Base-by-base conservation (phyloP, 1,139 yeast species). In the Geotrichum europaeum region DNA sequence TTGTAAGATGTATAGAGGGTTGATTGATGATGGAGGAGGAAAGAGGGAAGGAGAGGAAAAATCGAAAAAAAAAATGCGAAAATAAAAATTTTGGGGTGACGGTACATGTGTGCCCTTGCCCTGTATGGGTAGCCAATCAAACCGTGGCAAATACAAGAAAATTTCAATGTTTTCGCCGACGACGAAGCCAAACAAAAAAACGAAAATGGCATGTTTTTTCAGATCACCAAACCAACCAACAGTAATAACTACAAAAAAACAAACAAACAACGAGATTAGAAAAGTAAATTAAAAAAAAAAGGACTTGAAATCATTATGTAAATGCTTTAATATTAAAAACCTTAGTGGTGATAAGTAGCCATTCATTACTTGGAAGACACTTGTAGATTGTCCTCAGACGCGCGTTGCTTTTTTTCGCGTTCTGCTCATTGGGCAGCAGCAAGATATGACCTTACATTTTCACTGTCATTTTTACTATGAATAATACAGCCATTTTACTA, bases 91-190 rank as follows among this genome's bases (percentile, higher is more conserved):
- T 50, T 43, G 28, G 32, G 54, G 22, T 55, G 34, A 20, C 36
- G 13, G 50, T n/a, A 45, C 20, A 7, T 15, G 20, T n/a, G 47
- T n/a, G 47, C 47, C 47, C 47, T 40, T 40, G 47, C 47, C 47
- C 47, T 40, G 47, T 40, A 40, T 40, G 47, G 22, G 55, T 47
- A 56, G 61, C 67, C 67, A 65, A 65, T 65, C 65, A 65, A 30
- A 54, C 52, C 53, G 32, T 47, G 53, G 50, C 56, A 51, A 55
- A 54, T 30, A 57, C 49, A n/a, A 28, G 32, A 32, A 25, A 28
- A 22, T 20, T n/a, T n/a, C n/a, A 49, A 13, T 4, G 18, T 3
- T 9, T 22, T 25, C 4, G 9, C 15, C 22, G 52, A 28, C 52
- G 13, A 49, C 18, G 15, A 49, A n/a, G 32, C n/a, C 34, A 32